Evolutionary conservation across 169 alveolate genomes (phyloP).

Genomic region (Sarcocystis neurona): DNA sequence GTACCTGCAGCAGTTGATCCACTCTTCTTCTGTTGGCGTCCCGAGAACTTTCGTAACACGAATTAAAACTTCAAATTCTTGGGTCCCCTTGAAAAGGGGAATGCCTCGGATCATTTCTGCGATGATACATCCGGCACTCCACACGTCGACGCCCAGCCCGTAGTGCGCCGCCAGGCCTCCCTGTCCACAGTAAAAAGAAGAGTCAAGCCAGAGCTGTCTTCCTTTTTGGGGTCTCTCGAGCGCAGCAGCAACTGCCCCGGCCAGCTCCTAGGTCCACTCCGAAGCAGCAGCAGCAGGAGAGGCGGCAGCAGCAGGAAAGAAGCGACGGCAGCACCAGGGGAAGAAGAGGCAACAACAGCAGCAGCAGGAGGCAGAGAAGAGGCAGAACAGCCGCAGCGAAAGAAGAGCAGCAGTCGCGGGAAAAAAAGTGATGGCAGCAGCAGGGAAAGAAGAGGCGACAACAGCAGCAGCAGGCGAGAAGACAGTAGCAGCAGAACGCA

Average conservation of each 20-base stretch:
- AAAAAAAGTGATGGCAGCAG: no score
- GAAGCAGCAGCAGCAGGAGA: no score
- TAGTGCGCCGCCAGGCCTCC: slow-evolving; percentile 68
- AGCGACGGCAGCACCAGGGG: background rate
- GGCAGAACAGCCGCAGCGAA: no score
- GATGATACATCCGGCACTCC: slow-evolving; percentile 89
- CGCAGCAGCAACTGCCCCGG: no score
- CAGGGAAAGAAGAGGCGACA: no score
- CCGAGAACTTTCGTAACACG: slow-evolving; percentile 83
- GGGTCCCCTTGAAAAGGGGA: slow-evolving; percentile 88
- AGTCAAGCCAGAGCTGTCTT: background rate
- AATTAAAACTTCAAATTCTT: slow-evolving; percentile 80
- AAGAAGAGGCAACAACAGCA: background rate
- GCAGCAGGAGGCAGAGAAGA: no score
- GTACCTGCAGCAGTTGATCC: slow-evolving; percentile 80
- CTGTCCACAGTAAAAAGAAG: background rate
- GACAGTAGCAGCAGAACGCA: no score
- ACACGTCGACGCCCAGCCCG: slow-evolving; percentile 83
- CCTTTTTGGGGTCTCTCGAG: no score
- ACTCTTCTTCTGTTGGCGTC: slow-evolving; percentile 83
- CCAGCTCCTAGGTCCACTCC: no score
- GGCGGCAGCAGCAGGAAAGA: no score
- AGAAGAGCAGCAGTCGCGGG: no score
- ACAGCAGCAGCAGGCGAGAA: no score
- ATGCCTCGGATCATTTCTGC: slow-evolving; percentile 85